Conservation (phyloP, 2,329 filamentous ascomycete species). For the Neofusicoccum sp. region DNA sequence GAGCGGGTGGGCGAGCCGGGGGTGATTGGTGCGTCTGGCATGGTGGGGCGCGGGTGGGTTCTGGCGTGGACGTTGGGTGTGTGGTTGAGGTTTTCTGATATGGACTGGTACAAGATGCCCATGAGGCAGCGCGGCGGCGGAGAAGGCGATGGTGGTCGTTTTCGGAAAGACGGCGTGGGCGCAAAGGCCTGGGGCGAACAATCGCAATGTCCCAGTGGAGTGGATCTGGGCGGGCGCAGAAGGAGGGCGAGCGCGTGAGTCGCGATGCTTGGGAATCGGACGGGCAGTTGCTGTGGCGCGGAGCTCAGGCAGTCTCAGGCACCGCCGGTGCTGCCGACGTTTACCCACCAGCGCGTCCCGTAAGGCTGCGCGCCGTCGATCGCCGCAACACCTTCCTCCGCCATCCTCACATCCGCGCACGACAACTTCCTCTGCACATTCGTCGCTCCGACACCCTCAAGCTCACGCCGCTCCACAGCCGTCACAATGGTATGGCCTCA, state of each 20-base stretch:
- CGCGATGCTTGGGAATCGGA: too few species aligned
- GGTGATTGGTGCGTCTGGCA: slow-evolving; percentile 23
- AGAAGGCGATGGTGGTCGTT: too few species aligned
- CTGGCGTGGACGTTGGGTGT: background rate
- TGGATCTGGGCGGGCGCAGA: too few species aligned
- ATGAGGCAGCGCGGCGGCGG: too few species aligned
- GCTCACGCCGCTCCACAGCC: background rate
- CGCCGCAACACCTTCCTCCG: slow-evolving; percentile 10
- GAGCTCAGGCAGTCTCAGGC: too few species aligned
- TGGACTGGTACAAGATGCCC: background rate
- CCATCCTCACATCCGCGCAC: background rate
- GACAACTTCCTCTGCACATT: background rate
- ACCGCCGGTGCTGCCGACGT: background rate
- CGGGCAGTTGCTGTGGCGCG: too few species aligned
- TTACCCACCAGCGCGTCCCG: background rate
- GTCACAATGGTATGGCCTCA: background rate
- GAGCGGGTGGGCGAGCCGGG: slow-evolving; percentile 33
- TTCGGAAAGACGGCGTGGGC: too few species aligned
- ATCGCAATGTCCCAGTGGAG: too few species aligned
- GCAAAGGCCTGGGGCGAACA: too few species aligned
- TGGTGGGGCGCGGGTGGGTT: background rate
- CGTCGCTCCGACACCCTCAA: background rate
- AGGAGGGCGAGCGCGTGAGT: too few species aligned
- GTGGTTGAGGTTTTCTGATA: background rate
- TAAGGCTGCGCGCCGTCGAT: background rate